Conservation (phyloP, 768 basidiomycete species). For the Psilocybe subaeruginosa region DNA sequence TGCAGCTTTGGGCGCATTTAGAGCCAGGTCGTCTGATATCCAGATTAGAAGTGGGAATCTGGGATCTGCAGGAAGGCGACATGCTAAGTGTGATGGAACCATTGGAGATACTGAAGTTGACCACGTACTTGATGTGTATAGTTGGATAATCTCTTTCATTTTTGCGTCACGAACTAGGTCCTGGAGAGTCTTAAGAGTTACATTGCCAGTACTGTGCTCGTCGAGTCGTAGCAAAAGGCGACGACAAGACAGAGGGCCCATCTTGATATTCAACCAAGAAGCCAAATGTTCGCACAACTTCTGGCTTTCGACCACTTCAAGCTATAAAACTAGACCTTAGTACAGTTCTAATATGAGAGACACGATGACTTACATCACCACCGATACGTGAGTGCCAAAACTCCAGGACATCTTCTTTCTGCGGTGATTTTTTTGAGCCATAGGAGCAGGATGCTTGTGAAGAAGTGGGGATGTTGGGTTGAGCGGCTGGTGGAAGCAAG, state of each 20-base stretch:
- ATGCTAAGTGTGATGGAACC: background rate
- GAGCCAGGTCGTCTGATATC: slow-evolving; percentile 26
- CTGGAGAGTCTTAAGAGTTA: slow-evolving; percentile 23
- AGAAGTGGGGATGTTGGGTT: slow-evolving; percentile 4
- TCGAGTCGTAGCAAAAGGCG: slow-evolving; percentile 28
- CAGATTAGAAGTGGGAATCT: slow-evolving; percentile 27
- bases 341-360: no score
- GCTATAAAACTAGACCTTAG: slow-evolving; percentile 5
- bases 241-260: slow-evolving; percentile 19
- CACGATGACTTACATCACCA: slow-evolving; percentile 19
- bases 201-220: slow-evolving; percentile 24
- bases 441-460: background rate
- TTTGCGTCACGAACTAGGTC: slow-evolving; percentile 23
- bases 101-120: background rate
- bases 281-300: slow-evolving; percentile 23
- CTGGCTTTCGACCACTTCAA: slow-evolving; percentile 21
- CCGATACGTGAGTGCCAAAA: slow-evolving; percentile 30
- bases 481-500: slow-evolving; percentile 9
- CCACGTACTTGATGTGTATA: slow-evolving; percentile 17
- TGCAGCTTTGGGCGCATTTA: slow-evolving; percentile 18
- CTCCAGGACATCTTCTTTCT: slow-evolving; percentile 10
- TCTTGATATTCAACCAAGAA: slow-evolving; percentile 21
- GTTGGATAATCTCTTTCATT: slow-evolving; percentile 22
- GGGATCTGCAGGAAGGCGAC: slow-evolving; percentile 2
- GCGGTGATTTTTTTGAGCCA: background rate